These are phyloP conservation scores for Gymnopilus dilepis DNA, from an alignment of 768 basidiomycete species.

Conservation along the genomic window DNA sequence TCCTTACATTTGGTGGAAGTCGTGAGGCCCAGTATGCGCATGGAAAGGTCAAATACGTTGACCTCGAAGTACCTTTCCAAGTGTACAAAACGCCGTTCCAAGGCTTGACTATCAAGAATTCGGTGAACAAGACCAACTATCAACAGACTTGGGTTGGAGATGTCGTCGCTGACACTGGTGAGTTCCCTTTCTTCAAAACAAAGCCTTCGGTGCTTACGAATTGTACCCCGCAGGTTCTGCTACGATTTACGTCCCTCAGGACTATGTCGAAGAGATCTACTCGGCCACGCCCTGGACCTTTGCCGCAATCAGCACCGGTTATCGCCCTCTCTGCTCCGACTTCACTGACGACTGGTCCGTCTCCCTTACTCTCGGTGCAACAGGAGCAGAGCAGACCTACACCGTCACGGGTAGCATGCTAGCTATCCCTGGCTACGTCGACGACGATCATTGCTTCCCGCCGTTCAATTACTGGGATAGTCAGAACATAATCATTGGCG, in stretches of 20 bases:
- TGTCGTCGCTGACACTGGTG: conserved; percentile 3
- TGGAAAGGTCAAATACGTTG: conserved; percentile 1
- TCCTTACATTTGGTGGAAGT: conserved; percentile 5
- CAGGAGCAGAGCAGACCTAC: conserved; percentile 1
- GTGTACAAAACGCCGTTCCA: conserved; percentile 9
- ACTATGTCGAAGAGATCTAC: background rate
- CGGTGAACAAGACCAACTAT: background rate
- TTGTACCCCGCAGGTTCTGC: conserved; percentile 3
- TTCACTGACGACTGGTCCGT: conserved; percentile 9
- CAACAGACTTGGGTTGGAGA: background rate
- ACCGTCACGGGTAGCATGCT: conserved; percentile 7
- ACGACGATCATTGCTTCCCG: conserved; percentile 9
- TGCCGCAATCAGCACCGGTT: background rate
- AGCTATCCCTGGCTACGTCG: conserved; percentile 1
- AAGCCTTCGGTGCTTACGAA: too few species aligned
- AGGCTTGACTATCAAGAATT: background rate
- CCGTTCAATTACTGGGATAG: conserved; percentile 6
- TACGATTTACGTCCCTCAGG: background rate
- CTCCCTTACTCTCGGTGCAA: background rate
- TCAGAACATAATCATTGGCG: conserved; percentile 4
- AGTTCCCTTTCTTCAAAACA: background rate
- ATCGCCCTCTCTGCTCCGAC: conserved; percentile 5
- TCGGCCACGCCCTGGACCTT: conserved; percentile 4
- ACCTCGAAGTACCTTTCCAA: background rate
- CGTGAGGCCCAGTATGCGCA: background rate